Base-by-base conservation (phyloP, 805 yeast genomes). In the Wickerhamiella kurtzmanii region DNA sequence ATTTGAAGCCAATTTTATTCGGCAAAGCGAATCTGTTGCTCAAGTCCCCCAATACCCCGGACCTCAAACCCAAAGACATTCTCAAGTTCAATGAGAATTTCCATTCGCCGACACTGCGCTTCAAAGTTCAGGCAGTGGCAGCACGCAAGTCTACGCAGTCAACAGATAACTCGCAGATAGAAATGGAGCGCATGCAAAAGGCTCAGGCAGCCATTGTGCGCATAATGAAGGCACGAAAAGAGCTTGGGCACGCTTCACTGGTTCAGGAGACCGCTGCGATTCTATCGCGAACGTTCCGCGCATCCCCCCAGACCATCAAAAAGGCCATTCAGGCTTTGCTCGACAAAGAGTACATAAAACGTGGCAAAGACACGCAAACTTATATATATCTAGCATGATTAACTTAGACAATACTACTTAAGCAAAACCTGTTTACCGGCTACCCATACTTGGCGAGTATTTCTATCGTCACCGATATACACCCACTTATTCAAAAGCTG, bases 201-300 rank as follows among this genome's bases (percentile, higher is more conserved):
- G 71, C 88, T 55, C 82, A 85, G 56, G 96, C 97, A 2, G 86
- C 95, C 56, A 84, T 92, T 64, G 96, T 89, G 28, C 74, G 97
- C 58, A 82, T 89, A 58, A 88, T 89, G 97, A 92, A 92, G 68
- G 87, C 96, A 1, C 74, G 95, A 60, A 83, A 86, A 61, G 71
- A 72, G 42, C 68, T 86, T 57, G 75, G 76, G 50, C 96, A 88
- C 60, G 80, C 80, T 41, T 77, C 77, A 44, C 73, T 89, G 58
- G 79, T 87, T 35, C 84, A 82, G 55, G 95, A 87, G 61, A 92
- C 89, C 36, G 78, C 83, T 51, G 81, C 83, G 46, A 94, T 84
- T 58, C 76, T 95, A 4, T 77, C 77, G 53, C 69, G 76, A 36
- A 72, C 96, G 55, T 89, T 92, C 69, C 77, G 75, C 55, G 95